These are phyloP conservation scores for Corymbia calophylla DNA, from an alignment of 441 rosid genomes.

Conservation along the genomic window DNA sequence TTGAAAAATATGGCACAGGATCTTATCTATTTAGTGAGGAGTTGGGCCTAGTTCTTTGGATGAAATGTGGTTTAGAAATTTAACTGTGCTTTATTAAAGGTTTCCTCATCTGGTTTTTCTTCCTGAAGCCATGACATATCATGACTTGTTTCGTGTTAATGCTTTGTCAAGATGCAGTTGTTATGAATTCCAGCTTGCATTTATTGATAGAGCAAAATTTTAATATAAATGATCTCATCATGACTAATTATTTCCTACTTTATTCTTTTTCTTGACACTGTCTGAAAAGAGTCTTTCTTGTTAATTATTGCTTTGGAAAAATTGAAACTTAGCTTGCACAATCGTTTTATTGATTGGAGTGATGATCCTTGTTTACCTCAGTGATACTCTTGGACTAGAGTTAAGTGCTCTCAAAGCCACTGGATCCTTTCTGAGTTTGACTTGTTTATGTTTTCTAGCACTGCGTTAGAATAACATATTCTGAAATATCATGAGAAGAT, in stretches of 20 bases:
- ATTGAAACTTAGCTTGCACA: no score
- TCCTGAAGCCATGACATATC: neutral
- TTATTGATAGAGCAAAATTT: neutral
- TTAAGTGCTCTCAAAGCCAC: no score
- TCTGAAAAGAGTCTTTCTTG: no score
- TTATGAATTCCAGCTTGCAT: neutral
- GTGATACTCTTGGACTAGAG: no score
- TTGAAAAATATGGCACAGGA: neutral
- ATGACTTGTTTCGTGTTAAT: neutral
- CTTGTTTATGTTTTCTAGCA: no score
- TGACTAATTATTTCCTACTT: neutral
- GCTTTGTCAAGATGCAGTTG: neutral
- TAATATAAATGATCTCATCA: neutral
- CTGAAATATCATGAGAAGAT: no score
- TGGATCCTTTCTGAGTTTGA: no score
- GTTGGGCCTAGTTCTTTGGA: neutral
- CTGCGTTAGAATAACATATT: no score
- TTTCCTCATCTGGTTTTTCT: neutral
- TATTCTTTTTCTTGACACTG: no score
- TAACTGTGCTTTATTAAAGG: neutral
- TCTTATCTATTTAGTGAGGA: neutral
- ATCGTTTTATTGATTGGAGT: no score
- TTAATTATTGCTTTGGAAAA: no score
- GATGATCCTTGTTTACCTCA: no score
- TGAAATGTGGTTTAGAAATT: neutral